These are phyloP conservation scores for Rhodomyrtus tomentosa DNA, from an alignment of 345 rosid species.

Conservation along the genomic window DNA sequence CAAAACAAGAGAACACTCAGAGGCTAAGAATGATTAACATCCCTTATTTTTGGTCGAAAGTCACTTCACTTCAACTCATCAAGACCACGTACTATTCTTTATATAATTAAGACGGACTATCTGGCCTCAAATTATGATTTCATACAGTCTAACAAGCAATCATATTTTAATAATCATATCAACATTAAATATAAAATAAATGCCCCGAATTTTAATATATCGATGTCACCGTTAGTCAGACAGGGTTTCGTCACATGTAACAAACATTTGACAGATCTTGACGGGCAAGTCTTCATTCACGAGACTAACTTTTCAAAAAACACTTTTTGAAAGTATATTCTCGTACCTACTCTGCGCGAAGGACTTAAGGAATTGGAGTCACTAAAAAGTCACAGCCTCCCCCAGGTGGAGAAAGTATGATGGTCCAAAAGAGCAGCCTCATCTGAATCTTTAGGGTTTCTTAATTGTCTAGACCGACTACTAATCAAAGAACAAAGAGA, in stretches of 20 bases:
- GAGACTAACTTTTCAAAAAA: not conserved
- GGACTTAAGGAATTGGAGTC: not conserved
- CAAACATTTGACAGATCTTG: not conserved
- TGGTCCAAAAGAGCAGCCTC: not conserved
- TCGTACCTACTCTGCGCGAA: not conserved
- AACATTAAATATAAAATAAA: not conserved
- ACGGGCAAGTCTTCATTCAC: fast-evolving
- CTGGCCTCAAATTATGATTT: not conserved
- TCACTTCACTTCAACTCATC: not conserved
- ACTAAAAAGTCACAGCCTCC: not conserved
- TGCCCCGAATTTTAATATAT: not conserved
- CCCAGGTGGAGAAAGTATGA: not conserved
- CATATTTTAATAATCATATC: not conserved
- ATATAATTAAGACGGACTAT: not conserved
- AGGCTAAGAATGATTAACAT: not conserved
- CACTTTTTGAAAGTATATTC: not conserved
- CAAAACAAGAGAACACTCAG: not conserved
- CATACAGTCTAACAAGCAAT: not conserved
- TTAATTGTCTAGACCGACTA: not conserved
- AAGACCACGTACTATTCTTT: not conserved
- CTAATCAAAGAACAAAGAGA: not conserved
- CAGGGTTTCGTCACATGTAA: not conserved
- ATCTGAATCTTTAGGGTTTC: not conserved
- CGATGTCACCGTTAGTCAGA: not conserved
- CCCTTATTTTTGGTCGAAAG: not conserved